Percentiles rank a stretch among this genome's conserved stretches.
These are phyloP conservation scores for Colletotrichum endophyticum DNA, from an alignment of 2,329 filamentous ascomycete species.

Conservation along the genomic window DNA sequence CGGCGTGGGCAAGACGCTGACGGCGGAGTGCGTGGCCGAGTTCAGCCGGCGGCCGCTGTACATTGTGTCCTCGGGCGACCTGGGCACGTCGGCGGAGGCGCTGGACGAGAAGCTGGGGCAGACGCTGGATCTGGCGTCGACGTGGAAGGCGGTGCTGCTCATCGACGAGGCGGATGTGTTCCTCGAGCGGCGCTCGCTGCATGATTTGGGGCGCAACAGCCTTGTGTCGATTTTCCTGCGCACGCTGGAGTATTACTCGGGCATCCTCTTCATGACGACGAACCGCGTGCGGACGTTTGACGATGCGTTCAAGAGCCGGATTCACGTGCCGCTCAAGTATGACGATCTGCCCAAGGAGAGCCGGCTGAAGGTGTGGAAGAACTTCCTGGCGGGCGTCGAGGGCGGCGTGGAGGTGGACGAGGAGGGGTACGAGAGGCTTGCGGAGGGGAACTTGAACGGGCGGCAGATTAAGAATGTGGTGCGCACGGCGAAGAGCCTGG, in stretches of 20 bases:
- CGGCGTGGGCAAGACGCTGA: constrained; percentile 56
- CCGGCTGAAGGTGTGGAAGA: constrained; percentile 46
- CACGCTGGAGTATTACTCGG: constrained; percentile 55
- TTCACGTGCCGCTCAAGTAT: constrained; percentile 85
- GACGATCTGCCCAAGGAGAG: constrained; percentile 75
- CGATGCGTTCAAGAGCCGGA: constrained; percentile 86
- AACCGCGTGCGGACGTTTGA: constrained; percentile 74
- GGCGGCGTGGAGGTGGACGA: constrained; percentile 44
- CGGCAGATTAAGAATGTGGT: constrained; percentile 88
- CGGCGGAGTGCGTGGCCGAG: constrained; percentile 55
- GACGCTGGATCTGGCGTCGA: constrained; percentile 82
- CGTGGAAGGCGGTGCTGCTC: constrained; percentile 84
- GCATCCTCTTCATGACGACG: constrained; percentile 56
- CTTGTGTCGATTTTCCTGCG: constrained; percentile 73
- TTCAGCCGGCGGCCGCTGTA: constrained; percentile 54
- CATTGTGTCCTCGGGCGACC: constrained; percentile 67
- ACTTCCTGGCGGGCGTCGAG: constrained; percentile 5
- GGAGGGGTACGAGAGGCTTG: constrained; percentile 59
- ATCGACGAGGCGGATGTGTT: constrained; percentile 89
- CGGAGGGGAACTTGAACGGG: constrained; percentile 67
- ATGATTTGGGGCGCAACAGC: constrained; percentile 84
- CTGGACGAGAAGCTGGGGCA: constrained; percentile 76
- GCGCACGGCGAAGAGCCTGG: constrained; percentile 81
- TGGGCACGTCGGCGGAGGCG: constrained; percentile 68
- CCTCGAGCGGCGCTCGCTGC: constrained; percentile 80